Conservation (phyloP, 2,329 filamentous ascomycete genomes). For the Colletotrichum cereale region DNA sequence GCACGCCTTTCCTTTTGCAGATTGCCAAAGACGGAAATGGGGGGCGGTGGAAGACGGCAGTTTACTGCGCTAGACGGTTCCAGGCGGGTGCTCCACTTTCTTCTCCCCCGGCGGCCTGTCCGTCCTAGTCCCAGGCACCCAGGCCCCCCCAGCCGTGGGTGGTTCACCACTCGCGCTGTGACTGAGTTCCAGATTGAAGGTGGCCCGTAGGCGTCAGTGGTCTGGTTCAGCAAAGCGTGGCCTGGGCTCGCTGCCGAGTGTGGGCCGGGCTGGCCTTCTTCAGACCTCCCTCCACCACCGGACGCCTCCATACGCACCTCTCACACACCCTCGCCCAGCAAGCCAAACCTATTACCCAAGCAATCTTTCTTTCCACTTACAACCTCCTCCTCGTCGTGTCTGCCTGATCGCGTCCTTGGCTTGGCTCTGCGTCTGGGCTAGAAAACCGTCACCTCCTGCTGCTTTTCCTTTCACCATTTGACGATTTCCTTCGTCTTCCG, state of each 20-base stretch:
- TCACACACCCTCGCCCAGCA: constrained; percentile 12
- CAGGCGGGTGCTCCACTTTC: constrained; percentile 11
- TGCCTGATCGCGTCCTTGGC: constrained; percentile 32
- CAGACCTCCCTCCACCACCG: constrained; percentile 34
- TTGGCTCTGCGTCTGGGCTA: constrained; percentile 19
- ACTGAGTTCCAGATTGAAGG: constrained; percentile 6
- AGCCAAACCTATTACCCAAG: constrained; percentile 5
- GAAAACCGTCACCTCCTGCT: constrained; percentile 16
- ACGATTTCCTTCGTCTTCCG: constrained; percentile 5
- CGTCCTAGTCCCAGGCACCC: constrained; percentile 10
- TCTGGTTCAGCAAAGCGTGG: constrained; percentile 11
- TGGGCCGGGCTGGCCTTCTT: constrained; percentile 14
- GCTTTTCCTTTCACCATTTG: constrained; percentile 14
- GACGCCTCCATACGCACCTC: constrained; percentile 31
- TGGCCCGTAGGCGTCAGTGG: neutral
- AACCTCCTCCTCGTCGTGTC: constrained; percentile 3
- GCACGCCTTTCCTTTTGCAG: constrained; percentile 34
- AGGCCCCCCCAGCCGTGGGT: neutral
- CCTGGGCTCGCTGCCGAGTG: neutral
- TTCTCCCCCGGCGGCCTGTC: constrained; percentile 6
- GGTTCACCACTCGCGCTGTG: constrained; percentile 14
- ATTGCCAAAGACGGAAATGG: constrained; percentile 5
- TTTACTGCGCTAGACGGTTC: neutral
- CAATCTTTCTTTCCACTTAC: constrained; percentile 15
- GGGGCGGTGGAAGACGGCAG: constrained; percentile 27